Conservation (phyloP, 192 early-diverging fungal species). For the Podila horticola region DNA sequence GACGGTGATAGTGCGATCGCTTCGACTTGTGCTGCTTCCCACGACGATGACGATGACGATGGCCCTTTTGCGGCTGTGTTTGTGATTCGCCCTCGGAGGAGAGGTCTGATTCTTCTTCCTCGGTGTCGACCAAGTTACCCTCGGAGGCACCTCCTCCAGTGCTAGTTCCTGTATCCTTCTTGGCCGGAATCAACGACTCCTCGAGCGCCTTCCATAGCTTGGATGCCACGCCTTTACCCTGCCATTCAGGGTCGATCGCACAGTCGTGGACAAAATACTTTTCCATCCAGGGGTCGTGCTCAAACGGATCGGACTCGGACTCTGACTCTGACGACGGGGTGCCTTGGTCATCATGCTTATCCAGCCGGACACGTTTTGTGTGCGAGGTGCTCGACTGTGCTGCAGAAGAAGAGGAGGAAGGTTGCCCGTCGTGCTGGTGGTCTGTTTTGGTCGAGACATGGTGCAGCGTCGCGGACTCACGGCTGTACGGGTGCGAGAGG, state of each 20-base stretch:
- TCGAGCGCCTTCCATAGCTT: conserved; percentile 46
- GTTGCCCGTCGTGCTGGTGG: background rate
- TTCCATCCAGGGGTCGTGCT: conserved; percentile 43
- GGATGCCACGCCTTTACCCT: conserved; percentile 22
- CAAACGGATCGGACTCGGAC: conserved; percentile 8
- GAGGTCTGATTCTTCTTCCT: conserved; percentile 18
- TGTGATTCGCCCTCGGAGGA: too few species aligned
- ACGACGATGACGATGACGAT: conserved; percentile 2
- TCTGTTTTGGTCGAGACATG: conserved; percentile 8
- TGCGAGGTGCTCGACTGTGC: background rate
- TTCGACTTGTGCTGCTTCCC: background rate
- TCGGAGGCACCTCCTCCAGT: background rate
- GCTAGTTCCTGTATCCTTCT: background rate
- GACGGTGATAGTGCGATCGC: background rate
- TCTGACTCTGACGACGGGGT: background rate
- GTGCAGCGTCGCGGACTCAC: conserved; percentile 28
- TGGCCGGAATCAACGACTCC: conserved; percentile 16
- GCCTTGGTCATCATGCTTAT: background rate
- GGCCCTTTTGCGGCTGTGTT: background rate
- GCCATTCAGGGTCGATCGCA: conserved; percentile 40
- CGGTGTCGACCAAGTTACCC: conserved; percentile 16
- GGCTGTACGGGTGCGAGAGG: conserved; percentile 37
- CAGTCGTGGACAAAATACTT: conserved; percentile 48
- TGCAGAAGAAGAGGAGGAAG: background rate
- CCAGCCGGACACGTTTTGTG: background rate